These are phyloP conservation scores for Tubosaeta sp. DNA, from an alignment of 768 basidiomycete species.

Conservation along the genomic window DNA sequence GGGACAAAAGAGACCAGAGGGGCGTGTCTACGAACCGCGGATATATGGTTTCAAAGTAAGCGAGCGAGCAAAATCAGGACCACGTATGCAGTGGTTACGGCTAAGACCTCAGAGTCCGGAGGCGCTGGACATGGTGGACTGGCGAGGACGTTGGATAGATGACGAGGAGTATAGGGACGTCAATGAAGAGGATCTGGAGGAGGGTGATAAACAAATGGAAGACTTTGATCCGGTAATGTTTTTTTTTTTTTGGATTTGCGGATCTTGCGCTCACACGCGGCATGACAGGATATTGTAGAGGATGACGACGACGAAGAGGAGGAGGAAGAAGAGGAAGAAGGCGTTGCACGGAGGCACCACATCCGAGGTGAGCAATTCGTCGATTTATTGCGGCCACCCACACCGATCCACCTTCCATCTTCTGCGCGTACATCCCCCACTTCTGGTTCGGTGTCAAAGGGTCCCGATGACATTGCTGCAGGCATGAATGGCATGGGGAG, in stretches of 20 bases:
- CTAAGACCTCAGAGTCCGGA: constrained; percentile 75
- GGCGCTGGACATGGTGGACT: constrained; percentile 86
- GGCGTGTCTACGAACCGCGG: constrained; percentile 82
- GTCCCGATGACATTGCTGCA: constrained; percentile 32
- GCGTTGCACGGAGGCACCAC: constrained; percentile 24
- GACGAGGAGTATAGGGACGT: constrained; percentile 73
- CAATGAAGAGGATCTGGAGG: constrained; percentile 43
- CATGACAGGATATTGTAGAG: constrained; percentile 45
- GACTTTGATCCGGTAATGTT: constrained; percentile 82
- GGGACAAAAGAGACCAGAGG: constrained; percentile 83
- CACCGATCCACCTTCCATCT: constrained; percentile 39
- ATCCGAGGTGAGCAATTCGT: constrained; percentile 35
- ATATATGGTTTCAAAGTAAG: constrained; percentile 99
- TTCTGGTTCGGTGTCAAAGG: constrained; percentile 44
- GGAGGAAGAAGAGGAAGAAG: constrained; percentile 34
- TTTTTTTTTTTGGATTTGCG: background rate
- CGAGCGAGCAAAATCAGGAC: constrained; percentile 91
- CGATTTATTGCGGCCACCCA: constrained; percentile 35
- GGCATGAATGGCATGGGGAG: constrained; percentile 34
- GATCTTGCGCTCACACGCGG: constrained; percentile 11
- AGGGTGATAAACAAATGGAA: constrained; percentile 73
- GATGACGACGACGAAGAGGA: constrained; percentile 61
- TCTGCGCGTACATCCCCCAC: constrained; percentile 52
- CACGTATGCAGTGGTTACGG: constrained; percentile 95
- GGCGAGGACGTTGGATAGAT: constrained; percentile 84